A percentile compares a stretch with the other conserved stretches of the same genome.
Conservation (phyloP, 148 eudicot species). For the Rhododendron molle region DNA sequence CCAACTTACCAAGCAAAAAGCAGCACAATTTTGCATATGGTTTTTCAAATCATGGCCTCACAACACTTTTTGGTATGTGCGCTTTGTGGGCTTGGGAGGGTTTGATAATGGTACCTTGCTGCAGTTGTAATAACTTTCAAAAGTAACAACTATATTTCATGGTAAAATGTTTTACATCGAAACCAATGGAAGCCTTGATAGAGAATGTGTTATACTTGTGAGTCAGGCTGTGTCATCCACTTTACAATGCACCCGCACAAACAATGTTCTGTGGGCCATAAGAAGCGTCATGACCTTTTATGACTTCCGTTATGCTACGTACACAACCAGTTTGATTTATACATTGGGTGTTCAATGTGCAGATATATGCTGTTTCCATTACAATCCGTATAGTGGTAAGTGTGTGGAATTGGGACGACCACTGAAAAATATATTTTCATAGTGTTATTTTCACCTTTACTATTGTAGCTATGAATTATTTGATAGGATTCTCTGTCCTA, state of each 20-base stretch:
- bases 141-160: not conserved
- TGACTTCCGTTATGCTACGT: not conserved
- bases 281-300: not conserved
- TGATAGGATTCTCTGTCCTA: not conserved
- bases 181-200: not conserved
- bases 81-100: not conserved
- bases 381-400: conserved; percentile 73
- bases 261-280: not conserved
- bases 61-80: not conserved
- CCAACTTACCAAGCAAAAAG: not conserved
- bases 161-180: not conserved
- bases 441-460: not conserved
- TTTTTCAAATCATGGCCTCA: not conserved
- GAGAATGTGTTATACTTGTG: not conserved
- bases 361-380: conserved; percentile 67
- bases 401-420: conserved; percentile 10
- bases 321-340: not conserved
- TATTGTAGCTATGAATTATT: not conserved
- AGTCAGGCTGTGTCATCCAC: not conserved
- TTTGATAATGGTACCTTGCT: not conserved
- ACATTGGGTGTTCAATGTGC: conserved; percentile 18
- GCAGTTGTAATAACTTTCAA: not conserved
- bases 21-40: not conserved
- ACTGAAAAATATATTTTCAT: not conserved
- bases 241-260: not conserved